phyloP scores from a whole-genome alignment of 352 stramenopile genomes.

The Globisporangium polare region DNA sequence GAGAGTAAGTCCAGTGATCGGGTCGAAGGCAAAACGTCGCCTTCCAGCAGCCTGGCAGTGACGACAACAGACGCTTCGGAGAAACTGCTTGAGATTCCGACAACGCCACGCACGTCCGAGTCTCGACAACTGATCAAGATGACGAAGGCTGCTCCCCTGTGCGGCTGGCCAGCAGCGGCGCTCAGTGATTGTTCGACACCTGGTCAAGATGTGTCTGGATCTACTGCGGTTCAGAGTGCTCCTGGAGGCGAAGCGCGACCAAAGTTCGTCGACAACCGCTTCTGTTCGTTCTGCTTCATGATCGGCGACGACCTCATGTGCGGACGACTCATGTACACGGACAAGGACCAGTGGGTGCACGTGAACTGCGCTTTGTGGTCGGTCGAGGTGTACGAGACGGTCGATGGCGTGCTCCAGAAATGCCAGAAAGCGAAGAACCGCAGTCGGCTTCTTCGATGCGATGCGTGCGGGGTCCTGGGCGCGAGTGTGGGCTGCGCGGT shows the following conservation, averaged over 20 bases:
- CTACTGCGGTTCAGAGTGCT: neutral
- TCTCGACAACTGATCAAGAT: constrained; percentile 18
- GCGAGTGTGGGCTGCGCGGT: constrained; percentile 91
- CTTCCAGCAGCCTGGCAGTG: neutral
- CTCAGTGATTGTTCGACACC: neutral
- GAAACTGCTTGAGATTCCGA: neutral
- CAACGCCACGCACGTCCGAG: neutral
- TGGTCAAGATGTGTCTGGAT: neutral
- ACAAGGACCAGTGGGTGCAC: constrained; percentile 89
- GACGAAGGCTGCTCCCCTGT: constrained; percentile 37
- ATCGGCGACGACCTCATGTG: constrained; percentile 69
- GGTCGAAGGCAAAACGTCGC: neutral
- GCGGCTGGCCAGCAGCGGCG: constrained; percentile 28
- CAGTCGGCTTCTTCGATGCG: constrained; percentile 87
- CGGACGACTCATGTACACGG: constrained; percentile 77
- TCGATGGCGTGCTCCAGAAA: constrained; percentile 61
- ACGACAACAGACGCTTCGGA: neutral
- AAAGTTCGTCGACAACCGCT: constrained; percentile 58
- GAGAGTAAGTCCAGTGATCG: neutral
- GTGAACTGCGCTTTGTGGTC: constrained; percentile 92
- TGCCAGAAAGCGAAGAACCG: constrained; percentile 88
- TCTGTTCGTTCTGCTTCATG: constrained; percentile 80
- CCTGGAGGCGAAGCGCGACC: neutral
- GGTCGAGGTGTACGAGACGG: constrained; percentile 89
- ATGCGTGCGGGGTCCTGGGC: constrained; percentile 86